These are phyloP conservation scores for Fusarium secorum DNA, from an alignment of 2,329 filamentous ascomycete genomes.

Conservation along the genomic window DNA sequence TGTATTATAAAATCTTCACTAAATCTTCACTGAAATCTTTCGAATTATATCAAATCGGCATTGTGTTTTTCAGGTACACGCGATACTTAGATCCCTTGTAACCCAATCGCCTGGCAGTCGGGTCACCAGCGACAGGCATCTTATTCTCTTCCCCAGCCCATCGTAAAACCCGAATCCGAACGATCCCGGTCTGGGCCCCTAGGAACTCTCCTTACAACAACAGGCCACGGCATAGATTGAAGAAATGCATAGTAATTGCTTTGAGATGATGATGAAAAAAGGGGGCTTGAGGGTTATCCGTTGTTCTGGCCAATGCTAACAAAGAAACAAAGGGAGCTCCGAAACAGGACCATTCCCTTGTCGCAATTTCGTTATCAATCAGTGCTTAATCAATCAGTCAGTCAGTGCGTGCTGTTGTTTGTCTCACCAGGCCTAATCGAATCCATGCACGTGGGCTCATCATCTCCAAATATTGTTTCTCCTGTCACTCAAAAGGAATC, in stretches of 20 bases:
- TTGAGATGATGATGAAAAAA: conserved; percentile 20
- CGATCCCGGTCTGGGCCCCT: not conserved
- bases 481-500: not conserved
- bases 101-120: conserved; percentile 6
- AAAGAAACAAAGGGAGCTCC: not conserved
- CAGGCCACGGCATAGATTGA: not conserved
- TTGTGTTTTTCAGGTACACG: not conserved
- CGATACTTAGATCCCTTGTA: not conserved
- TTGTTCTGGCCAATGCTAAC: not conserved
- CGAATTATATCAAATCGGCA: not conserved
- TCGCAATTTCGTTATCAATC: conserved; percentile 34
- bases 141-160: conserved; percentile 11
- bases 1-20: not conserved
- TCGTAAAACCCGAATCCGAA: conserved; percentile 25
- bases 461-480: not conserved
- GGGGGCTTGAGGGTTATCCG: not conserved
- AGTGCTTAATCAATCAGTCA: conserved; percentile 30
- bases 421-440: conserved; percentile 16
- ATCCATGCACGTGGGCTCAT: conserved; percentile 15
- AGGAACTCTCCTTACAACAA: not conserved
- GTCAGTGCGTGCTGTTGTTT: conserved; percentile 9
- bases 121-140: not conserved
- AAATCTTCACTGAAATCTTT: not conserved
- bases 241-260: conserved; percentile 5
- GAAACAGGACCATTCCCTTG: conserved; percentile 13